Base-by-base conservation (phyloP, 352 stramenopile genomes). In the Globisporangium echinulatum region DNA sequence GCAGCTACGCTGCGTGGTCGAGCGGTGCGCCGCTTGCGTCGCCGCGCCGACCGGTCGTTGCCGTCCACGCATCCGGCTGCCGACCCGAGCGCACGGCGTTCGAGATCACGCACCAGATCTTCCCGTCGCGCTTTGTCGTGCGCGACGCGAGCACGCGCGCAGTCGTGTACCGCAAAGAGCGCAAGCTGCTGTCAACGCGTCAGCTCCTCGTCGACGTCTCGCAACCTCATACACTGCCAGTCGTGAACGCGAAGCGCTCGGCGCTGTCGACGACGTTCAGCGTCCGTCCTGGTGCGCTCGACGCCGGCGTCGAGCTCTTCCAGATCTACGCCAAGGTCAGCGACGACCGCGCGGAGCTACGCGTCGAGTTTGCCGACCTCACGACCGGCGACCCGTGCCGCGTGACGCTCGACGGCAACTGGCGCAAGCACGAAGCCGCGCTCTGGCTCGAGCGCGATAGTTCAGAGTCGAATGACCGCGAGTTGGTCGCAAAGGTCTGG, bases 51-150 rank as follows among this genome's bases (percentile, higher is more conserved):
- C 42, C 40, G n/a, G 19, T 59, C 42, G 54, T 25, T 1, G 54
- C 54, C 9, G 46, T 59, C 14, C 17, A 50, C 19, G 19, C 33
- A 4, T 36, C 14, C 7, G 49, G 33, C 54, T 59, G 54, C 19
- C 13, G 25, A 13, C 11, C 14, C 7, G 6, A n/a, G 42, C 13
- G 40, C n/a, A 13, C 14, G 14, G 14, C 17, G 7, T 52, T 59
- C 46, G 36, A 59, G 25, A 52, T 59, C 25, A 52, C 42, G 36
- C 42, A 50, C 46, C 54, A 59, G 25, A 33, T 52, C 14, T 42
- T 25, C 14, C 46, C 54, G 11, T 50, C 54, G 54, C 46, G 54
- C 43, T 59, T 59, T 42, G 36, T 52, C 54, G 54, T 59, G 43
- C 54, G 54, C 43, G 46, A 59, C 11, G 2, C n/a, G 9, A 1